Conservation (phyloP, 139 green algal genomes). For the Cymbomonas tetramitiformis region DNA sequence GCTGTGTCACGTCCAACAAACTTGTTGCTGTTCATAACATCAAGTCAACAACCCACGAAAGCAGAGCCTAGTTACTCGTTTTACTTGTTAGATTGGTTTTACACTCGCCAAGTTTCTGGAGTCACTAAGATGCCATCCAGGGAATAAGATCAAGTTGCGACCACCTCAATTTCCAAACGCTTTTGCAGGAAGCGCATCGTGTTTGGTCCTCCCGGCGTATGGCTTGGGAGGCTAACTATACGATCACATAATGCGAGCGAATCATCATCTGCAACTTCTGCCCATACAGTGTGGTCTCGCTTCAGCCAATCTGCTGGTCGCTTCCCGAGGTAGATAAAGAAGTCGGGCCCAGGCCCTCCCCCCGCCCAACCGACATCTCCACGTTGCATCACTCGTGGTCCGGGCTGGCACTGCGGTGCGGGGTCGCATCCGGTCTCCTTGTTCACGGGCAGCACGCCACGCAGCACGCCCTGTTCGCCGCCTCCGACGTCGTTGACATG, state of each 20-base stretch:
- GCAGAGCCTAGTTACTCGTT: no score
- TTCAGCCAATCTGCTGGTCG: constrained; percentile 4
- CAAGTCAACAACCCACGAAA: no score
- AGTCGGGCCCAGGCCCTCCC: constrained; percentile 13
- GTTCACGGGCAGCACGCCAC: constrained; percentile 14
- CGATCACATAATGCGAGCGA: not conserved
- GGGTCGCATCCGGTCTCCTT: not conserved
- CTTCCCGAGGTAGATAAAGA: constrained; percentile 22
- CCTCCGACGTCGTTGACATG: no score
- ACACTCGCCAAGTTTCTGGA: no score
- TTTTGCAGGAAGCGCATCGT: constrained; percentile 16
- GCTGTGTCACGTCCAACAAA: no score
- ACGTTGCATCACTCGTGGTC: constrained; percentile 15
- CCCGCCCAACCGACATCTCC: constrained; percentile 23
- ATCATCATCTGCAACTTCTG: not conserved
- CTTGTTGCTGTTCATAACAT: no score
- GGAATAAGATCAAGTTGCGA: no score
- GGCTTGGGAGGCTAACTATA: not conserved
- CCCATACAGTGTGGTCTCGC: constrained; percentile 13
- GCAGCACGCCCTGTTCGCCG: no score
- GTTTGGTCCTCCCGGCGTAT: constrained; percentile 5
- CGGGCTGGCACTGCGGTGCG: no score
- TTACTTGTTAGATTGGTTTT: no score
- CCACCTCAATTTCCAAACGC: not conserved
- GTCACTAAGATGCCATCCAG: no score